Base-by-base conservation (phyloP, 2,329 filamentous ascomycete species). In the Parascedosporium putredinis region DNA sequence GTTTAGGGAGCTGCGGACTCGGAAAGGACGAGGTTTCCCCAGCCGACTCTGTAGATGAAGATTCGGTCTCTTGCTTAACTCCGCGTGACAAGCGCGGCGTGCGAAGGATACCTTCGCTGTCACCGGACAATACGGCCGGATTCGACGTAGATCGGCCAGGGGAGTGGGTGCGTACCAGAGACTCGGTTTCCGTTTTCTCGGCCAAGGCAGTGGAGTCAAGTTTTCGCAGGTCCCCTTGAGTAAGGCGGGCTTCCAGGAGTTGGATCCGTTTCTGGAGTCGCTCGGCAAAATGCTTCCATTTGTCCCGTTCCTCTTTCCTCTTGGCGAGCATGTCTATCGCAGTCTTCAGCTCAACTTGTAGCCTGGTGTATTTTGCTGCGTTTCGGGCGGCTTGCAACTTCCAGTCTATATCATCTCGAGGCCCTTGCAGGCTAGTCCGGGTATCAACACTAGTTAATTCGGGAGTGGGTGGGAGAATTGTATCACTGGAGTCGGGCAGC, bases 211-310 rank as follows among this genome's bases (percentile, higher is more conserved):
- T n/a, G n/a, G n/a, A n/a, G 31, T 40, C 33, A 9, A 16, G 20
- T 22, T 44, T 23, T 20, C 20, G 33, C 23, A 23, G n/a, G n/a
- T 31, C 40, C 10, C 23, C 5, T 16, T 38, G 8, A 12, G 18
- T 16, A 18, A 24, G 43, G 14, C 25, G 31, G 9, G 42, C 29
- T 18, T 47, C 42, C 14, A 42, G 4, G 45, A 44, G 12, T 29
- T 33, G 25, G 1, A 78, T 63, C 52, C 66, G 73, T 23, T 60
- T 60, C 47, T 73, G 64, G 16, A 78, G 58, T 10, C 62, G 56
- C 20, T 66, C 66, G 4, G 70, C 69, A 49, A 75, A 70, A 5
- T 63, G 59, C 23, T 65, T 62, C 75, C 75, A 79, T 27, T 58
- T 56, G 5, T 72, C 64, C 3, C 67, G 66, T 22, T 70, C 65